A percentile compares a stretch with the other conserved stretches of the same genome.
phyloP scores from a whole-genome alignment of 768 basidiomycete species.

The Agrocybe pediades region DNA sequence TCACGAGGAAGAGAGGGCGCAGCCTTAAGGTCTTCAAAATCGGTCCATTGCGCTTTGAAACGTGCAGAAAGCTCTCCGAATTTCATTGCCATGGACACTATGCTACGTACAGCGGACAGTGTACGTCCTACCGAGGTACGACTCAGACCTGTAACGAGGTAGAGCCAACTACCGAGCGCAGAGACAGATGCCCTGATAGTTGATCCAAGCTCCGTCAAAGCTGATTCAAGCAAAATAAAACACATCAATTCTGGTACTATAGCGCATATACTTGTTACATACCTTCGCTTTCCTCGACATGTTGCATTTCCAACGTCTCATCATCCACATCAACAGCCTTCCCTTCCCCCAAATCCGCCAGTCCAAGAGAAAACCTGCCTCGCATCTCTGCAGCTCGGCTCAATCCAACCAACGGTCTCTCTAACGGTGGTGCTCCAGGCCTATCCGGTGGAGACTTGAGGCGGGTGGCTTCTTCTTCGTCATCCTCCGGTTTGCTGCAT shows the following conservation, averaged over 20 bases:
- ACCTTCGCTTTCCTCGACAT: neutral
- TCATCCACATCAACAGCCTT: neutral
- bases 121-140: neutral
- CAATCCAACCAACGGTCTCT: too few species aligned
- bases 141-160: neutral
- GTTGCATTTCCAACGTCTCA: neutral
- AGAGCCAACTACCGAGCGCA: neutral
- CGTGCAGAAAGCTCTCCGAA: neutral
- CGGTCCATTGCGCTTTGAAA: too few species aligned
- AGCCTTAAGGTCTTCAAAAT: too few species aligned
- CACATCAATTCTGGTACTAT: too few species aligned
- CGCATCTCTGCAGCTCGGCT: too few species aligned
- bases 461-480: too few species aligned
- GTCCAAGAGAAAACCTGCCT: neutral
- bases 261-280: too few species aligned
- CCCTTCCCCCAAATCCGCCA: neutral
- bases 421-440: too few species aligned
- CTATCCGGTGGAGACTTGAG: too few species aligned
- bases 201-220: neutral
- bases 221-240: too few species aligned
- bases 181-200: neutral
- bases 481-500: too few species aligned
- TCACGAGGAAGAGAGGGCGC: constrained; percentile 9
- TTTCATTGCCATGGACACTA: neutral
- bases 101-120: neutral